Base-by-base conservation (phyloP, 2,329 filamentous ascomycete genomes). In the Beauveria sp. region DNA sequence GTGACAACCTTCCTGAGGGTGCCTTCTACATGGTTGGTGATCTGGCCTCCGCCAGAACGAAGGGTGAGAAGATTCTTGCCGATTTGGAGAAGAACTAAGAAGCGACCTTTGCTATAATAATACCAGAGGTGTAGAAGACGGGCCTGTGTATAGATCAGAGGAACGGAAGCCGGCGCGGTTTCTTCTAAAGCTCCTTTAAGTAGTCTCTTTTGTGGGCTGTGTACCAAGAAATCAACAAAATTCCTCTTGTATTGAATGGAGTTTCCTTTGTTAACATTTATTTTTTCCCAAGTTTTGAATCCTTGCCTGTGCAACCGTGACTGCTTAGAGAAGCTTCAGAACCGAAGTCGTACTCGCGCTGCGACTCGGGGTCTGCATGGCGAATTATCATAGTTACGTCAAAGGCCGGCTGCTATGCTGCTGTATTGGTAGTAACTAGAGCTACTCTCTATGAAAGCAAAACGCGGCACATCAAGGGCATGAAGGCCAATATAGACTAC, bases 11-110 rank as follows among this genome's bases (percentile, higher is more conserved):
- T 68, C 95, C 95, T 69, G 95, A 98, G 82, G 87, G 88, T 87
- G 88, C 81, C 77, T 83, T 96, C 88, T 97, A 96, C 89, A 96
- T 96, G 93, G 93, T 98, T 78, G 95, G 95, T 77, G 90, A 96
- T 84, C 87, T 98, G 71, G 90, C 90, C 71, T 92, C 91, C 67
- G 95, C 93, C 70, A 90, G 90, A 77, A 87, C 84, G 74, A 99
- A 99, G 91, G 95, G 93, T 83, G 93, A 97, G 88, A 96, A 98
- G 92, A 98, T 99, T 85, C 83, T 99, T 77, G 93, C 95, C 72
- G 95, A 98, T 73, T 85, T 98, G 72, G 90, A 95, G 77, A 80
- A 81, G 72, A 80, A 79, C 73, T 79, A 81, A 78, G 71, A 66
- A 68, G 64, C 66, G 68, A 66, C 66, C 69, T 72, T 69, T 66